Evolutionary conservation across 108 stramenopile species (phyloP), one percentile per base, ranked within the genome.

Genomic region (Schizochytrium sp.): DNA sequence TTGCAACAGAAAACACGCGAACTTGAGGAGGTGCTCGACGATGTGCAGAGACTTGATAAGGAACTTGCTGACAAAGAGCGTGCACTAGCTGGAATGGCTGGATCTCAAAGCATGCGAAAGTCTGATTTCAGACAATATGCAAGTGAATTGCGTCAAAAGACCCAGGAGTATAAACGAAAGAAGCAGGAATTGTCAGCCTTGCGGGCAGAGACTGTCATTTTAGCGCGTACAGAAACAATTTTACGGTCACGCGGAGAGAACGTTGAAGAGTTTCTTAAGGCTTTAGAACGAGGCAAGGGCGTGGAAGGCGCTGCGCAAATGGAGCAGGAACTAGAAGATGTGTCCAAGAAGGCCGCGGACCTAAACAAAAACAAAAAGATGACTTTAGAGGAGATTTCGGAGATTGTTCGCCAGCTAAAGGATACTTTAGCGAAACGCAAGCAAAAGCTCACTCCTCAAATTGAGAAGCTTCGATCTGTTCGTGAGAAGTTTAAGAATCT

Each of bases 371-470:
- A 89, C 57, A 96, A 96, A 89, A 93, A 91, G 4, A 72, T 91
- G 76, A 95, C 93, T 7, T 88, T 96, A 56, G 94, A 95, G 41
- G 96, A 96, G 56, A 96, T 96, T n/a, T 95, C 95, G 57, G 61
- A 47, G 46, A 53, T 94, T 44, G 95, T 96, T 3, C 57, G 76
- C 64, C 15, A 72, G 45, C 96, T 96, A 73, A 93, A 89, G 40
- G n/a, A 56, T 15, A 91, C 93, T 50, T 88, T 96, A 28, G 95
- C 95, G 49, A 91, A 64, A 56, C 92, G 90, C 90, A 92, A 94
- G 88, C 72, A 83, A 38, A 90, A 92, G 56, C 88, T 96, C 56
- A 90, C 93, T 57, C 95, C 95, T 49, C 94, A 90, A 90, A 91
- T 93, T 19, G 61, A 57, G 46, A 73, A 95, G 61, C 91, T 96